These are phyloP conservation scores for Guadua angustifolia DNA, from an alignment of 176 grass and related monocot genomes.

Conservation along the genomic window DNA sequence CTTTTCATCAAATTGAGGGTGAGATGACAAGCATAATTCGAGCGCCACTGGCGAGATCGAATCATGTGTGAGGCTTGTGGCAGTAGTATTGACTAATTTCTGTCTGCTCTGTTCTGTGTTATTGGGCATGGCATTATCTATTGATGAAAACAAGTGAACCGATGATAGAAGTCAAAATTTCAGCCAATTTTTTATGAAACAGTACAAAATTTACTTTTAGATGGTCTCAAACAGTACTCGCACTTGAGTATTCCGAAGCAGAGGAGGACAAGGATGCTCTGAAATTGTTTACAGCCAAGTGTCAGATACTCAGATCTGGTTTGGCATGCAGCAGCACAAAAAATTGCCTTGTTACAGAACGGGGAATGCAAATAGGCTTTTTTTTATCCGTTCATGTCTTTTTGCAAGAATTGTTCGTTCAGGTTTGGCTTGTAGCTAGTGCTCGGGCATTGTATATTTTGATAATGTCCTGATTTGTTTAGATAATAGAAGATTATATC, in stretches of 20 bases:
- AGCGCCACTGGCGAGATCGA: slow-evolving; percentile 11
- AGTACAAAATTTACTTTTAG: neutral
- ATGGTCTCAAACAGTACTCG: neutral
- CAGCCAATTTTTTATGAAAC: neutral
- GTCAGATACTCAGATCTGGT: neutral
- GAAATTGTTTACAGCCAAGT: neutral
- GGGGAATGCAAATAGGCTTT: too few species aligned
- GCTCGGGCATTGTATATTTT: neutral
- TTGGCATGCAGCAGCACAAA: neutral
- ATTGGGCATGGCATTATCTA: neutral
- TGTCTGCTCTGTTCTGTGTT: neutral
- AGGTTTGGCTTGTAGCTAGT: neutral
- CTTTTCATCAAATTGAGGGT: neutral
- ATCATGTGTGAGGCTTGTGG: neutral
- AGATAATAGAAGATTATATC: too few species aligned
- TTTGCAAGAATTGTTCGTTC: neutral
- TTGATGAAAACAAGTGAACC: neutral
- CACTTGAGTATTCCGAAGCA: neutral
- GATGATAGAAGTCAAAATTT: neutral
- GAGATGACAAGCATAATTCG: neutral
- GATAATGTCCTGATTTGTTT: neutral
- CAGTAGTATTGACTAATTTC: slow-evolving; percentile 32
- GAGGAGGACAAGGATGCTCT: neutral
- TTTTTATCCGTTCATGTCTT: too few species aligned
- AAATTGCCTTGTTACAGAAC: too few species aligned